phyloP scores from a whole-genome alignment of 2,329 filamentous ascomycete genomes.

The Sporothrix euskadiensis region DNA sequence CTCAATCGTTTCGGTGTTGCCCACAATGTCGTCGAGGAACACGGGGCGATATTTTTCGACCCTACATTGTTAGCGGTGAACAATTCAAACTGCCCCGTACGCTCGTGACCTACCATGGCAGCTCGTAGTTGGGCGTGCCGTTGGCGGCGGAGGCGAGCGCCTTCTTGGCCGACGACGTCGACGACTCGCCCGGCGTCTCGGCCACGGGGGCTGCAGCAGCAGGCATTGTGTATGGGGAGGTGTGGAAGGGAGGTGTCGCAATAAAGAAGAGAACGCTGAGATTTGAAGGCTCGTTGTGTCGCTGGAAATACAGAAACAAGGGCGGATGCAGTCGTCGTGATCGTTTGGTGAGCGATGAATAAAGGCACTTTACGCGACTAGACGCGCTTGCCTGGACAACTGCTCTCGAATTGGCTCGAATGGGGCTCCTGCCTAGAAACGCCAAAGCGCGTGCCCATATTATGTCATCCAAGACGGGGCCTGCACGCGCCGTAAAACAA shows the following conservation, averaged over 20 bases:
- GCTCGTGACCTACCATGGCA: conserved; percentile 64
- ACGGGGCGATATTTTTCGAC: conserved; percentile 97
- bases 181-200: conserved; percentile 62
- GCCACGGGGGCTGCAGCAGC: conserved; percentile 44
- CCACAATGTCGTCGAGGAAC: conserved; percentile 94
- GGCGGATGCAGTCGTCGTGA: background rate
- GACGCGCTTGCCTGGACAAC: conserved; percentile 19
- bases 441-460: conserved; percentile 10
- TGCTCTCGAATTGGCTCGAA: background rate
- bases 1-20: conserved; percentile 96
- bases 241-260: background rate
- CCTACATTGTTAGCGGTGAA: conserved; percentile 53
- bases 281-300: background rate
- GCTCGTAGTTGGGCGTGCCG: conserved; percentile 64
- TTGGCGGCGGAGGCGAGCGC: conserved; percentile 53
- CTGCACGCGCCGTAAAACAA: background rate
- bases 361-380: conserved; percentile 26
- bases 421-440: conserved; percentile 1
- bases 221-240: background rate
- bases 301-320: background rate
- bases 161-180: conserved; percentile 58
- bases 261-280: background rate
- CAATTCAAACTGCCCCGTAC: background rate
- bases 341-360: background rate
- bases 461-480: background rate